Conservation (phyloP, 2,329 filamentous ascomycete genomes). For the Fusarium palustre region DNA sequence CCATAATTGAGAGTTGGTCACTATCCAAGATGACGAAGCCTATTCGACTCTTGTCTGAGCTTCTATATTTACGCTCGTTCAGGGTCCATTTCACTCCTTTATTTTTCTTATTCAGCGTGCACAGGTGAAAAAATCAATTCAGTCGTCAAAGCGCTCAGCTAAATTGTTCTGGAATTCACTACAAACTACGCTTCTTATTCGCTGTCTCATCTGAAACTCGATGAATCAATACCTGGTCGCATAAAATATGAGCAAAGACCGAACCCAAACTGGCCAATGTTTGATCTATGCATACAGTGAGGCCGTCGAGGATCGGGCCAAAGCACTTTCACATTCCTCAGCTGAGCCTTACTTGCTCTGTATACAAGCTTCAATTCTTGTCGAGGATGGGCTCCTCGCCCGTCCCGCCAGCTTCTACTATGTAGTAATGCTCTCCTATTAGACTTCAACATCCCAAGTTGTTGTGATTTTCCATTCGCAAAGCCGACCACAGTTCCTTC, state of each 20-base stretch:
- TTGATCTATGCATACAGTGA: conserved; percentile 1
- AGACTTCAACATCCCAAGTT: not conserved
- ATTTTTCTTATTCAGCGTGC: conserved; percentile 7
- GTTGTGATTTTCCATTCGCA: not conserved
- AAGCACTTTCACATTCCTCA: not conserved
- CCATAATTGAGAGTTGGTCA: not conserved
- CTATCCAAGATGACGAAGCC: not conserved
- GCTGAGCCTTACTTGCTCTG: not conserved
- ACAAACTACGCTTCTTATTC: not conserved
- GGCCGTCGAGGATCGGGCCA: conserved; percentile 1
- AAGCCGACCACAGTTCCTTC: not conserved
- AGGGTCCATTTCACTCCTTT: conserved; percentile 14
- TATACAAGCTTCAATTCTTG: not conserved
- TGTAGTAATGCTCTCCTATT: not conserved
- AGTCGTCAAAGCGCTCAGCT: conserved; percentile 17
- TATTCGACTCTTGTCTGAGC: conserved; percentile 18
- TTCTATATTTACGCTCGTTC: conserved; percentile 25
- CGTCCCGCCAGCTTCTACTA: not conserved
- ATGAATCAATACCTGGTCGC: conserved; percentile 1
- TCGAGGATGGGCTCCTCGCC: conserved; percentile 32
- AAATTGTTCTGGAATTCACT: conserved; percentile 32
- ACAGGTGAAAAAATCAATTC: not conserved
- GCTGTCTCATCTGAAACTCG: conserved; percentile 1
- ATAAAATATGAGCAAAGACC: conserved; percentile 27
- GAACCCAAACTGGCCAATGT: not conserved